Base-by-base conservation (phyloP, 2,329 filamentous ascomycete genomes). In the Zasmidium cellare region DNA sequence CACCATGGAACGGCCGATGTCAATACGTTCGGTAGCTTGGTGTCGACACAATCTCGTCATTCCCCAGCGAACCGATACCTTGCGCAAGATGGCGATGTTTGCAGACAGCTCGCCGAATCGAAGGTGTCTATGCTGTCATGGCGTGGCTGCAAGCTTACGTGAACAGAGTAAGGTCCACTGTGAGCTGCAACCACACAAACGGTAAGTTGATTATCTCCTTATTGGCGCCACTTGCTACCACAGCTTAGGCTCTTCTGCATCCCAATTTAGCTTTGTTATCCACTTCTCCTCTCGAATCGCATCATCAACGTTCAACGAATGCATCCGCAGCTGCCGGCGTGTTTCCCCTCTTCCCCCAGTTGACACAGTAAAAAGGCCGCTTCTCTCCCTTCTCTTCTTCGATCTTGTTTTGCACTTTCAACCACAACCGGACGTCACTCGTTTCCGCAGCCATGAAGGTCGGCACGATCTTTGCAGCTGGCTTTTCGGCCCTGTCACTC, bases 361-460 rank as follows among this genome's bases (percentile, higher is more conserved):
- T 25, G 25, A 22, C 23, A 44, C 12, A 23, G 18, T 19, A 44
- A 49, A 49, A 48, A 35, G 35, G 7, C 9, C 25, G 31, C 25
- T 24, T 12, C 24, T 16, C 47, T 47, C 23, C 48, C 44, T 51
- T 12, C 23, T 25, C 55, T 9, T 44, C 41, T 24, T 45, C 20
- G 35, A 54, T 23, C 45, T 45, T 47, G 19, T 23, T 19, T 48
- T 28, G 46, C 58, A 24, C 28, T 49, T 35, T 48, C 47, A 38
- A 38, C 45, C 45, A 48, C 50, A 25, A 9, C 35, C 7, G 22
- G 35, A 38, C 25, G 46, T 51, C 60, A 47, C 49, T 59, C 57
- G 48, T 50, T 57, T 20, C 55, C 25, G 51, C 51, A 54, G 35
- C 35, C 7, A 63, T 63, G 61, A 61, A 56, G 58, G 53, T 59